phyloP scores from a whole-genome alignment of 2,329 filamentous ascomycete species.

The Phaeosphaeriaceae sp. region DNA sequence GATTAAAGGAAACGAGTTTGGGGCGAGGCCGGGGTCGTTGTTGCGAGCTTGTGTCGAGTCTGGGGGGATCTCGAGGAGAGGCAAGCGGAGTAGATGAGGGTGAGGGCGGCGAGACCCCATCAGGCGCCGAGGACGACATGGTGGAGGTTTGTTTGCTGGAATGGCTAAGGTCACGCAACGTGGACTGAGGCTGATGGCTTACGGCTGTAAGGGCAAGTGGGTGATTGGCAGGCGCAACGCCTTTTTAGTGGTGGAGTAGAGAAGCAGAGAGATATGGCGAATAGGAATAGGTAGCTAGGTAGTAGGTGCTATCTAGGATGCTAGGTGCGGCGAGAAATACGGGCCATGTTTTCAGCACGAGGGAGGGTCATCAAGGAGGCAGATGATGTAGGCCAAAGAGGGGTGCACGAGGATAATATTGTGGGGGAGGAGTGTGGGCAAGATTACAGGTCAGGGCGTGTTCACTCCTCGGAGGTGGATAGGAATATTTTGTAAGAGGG shows the following conservation, averaged over 20 bases:
- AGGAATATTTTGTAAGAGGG: no score
- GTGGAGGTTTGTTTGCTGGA: slow-evolving; percentile 17
- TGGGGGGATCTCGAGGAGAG: slow-evolving; percentile 20
- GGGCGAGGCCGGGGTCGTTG: slow-evolving; percentile 27
- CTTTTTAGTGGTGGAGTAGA: not conserved
- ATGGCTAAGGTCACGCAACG: slow-evolving; percentile 21
- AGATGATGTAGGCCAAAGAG: not conserved
- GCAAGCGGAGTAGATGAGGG: slow-evolving; percentile 14
- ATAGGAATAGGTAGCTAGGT: not conserved
- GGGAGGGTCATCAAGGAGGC: not conserved
- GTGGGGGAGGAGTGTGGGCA: slow-evolving; percentile 1
- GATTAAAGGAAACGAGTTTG: slow-evolving; percentile 47
- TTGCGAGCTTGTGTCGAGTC: slow-evolving; percentile 24
- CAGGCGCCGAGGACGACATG: slow-evolving; percentile 24
- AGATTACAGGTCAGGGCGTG: not conserved
- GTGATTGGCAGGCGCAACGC: slow-evolving; percentile 22
- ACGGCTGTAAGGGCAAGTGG: slow-evolving; percentile 11
- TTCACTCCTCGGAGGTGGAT: slow-evolving; percentile 8
- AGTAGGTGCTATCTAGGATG: not conserved
- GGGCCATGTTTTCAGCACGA: slow-evolving; percentile 2
- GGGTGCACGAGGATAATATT: not conserved
- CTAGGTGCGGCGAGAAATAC: not conserved
- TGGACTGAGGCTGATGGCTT: slow-evolving; percentile 15
- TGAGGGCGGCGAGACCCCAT: slow-evolving; percentile 13
- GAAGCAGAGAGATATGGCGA: slow-evolving; percentile 13